These are phyloP conservation scores for Senna tora DNA, from an alignment of 306 rosid genomes.

Conservation along the genomic window DNA sequence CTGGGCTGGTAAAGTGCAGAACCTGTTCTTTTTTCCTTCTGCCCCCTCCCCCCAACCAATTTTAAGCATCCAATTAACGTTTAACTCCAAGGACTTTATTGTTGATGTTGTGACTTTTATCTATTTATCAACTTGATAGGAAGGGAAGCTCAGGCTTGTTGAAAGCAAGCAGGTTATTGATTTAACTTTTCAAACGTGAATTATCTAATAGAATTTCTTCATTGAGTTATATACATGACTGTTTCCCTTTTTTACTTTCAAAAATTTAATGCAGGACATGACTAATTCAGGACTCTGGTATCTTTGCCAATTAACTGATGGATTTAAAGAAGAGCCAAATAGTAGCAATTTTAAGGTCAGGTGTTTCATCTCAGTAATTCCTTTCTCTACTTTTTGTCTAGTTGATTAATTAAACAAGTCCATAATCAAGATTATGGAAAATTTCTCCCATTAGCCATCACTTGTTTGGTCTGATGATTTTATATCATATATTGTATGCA, in stretches of 20 bases:
- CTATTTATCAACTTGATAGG: conserved; percentile 32
- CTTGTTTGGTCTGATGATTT: conserved; percentile 3
- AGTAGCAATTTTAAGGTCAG: conserved; percentile 38
- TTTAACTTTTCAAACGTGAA: conserved; percentile 25
- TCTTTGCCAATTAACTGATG: conserved; percentile 38
- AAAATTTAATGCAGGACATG: conserved; percentile 37
- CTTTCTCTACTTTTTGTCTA: conserved; percentile 11
- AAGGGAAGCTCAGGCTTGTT: conserved; percentile 42
- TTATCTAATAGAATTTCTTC: conserved; percentile 14
- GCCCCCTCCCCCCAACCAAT: not conserved
- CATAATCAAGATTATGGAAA: not conserved
- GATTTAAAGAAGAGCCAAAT: conserved; percentile 35
- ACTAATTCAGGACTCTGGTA: conserved; percentile 43
- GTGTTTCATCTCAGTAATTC: conserved; percentile 14
- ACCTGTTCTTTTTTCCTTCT: conserved; percentile 8
- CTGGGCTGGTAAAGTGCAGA: conserved; percentile 40
- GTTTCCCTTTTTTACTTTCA: not conserved
- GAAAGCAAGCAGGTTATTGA: conserved; percentile 48
- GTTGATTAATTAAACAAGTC: not conserved
- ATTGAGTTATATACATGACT: not conserved
- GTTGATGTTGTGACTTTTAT: conserved; percentile 30
- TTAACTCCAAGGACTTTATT: conserved; percentile 7
- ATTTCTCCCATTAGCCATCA: not conserved
- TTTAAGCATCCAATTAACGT: conserved; percentile 3
- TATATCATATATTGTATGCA: not conserved